Conservation (phyloP, 202 grass and related monocot species). For the Eragrostis tef region DNA sequence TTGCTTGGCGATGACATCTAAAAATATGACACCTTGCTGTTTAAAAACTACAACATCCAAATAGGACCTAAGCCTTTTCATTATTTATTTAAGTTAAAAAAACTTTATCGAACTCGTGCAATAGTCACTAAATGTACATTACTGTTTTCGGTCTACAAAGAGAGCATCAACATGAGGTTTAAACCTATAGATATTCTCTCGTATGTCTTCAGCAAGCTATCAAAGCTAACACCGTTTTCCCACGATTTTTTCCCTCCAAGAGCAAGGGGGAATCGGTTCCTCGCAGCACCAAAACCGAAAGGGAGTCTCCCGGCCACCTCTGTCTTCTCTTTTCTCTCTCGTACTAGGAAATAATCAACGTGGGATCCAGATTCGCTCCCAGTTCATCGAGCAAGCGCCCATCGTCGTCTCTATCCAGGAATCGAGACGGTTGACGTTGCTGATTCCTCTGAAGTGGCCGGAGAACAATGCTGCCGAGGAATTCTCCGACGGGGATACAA, state of each 20-base stretch:
- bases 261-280: slow-evolving; percentile 19
- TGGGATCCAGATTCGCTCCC: background rate
- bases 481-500: no score
- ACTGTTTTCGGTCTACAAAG: background rate
- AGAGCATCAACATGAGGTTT: background rate
- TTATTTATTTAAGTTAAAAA: no score
- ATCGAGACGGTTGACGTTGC: background rate
- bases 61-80: no score
- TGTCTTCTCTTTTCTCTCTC: background rate
- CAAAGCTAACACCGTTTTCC: background rate
- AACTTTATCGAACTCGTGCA: no score
- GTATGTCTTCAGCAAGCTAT: background rate
- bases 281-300: slow-evolving; percentile 17
- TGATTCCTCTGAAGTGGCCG: background rate
- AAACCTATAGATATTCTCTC: background rate
- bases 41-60: no score
- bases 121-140: no score
- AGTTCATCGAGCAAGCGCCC: background rate
- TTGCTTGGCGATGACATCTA: no score
- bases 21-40: no score
- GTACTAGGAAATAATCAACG: background rate
- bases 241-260: background rate
- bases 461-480: background rate
- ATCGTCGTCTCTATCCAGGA: no score
- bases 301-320: background rate